Evolutionary conservation across 192 early-diverging fungal genomes (phyloP).

Genomic region (Martensiomyces pterosporus): DNA sequence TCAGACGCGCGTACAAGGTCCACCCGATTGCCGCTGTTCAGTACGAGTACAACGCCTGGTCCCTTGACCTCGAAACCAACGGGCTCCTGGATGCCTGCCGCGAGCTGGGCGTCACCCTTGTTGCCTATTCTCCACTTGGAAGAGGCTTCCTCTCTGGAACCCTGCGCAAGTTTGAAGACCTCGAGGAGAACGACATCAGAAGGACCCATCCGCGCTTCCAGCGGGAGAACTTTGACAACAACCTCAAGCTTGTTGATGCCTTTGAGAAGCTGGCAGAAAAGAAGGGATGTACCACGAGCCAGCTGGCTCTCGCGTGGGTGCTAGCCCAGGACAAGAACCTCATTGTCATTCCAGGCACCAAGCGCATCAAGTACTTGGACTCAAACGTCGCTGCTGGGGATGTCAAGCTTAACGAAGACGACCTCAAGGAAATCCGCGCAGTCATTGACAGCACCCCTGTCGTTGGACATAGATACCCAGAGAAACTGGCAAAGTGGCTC

Average conservation of each 20-base stretch:
- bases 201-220: conserved; percentile 54
- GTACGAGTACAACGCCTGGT: conserved; percentile 53
- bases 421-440: conserved; percentile 21
- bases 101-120: conserved; percentile 65
- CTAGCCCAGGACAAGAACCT: conserved; percentile 48
- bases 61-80: conserved; percentile 60
- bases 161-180: conserved; percentile 52
- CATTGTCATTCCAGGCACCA: conserved; percentile 61
- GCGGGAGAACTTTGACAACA: conserved; percentile 56
- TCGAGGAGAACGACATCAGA: conserved; percentile 54
- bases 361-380: conserved; percentile 43
- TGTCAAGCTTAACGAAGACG: conserved; percentile 27
- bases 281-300: too few species aligned
- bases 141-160: conserved; percentile 66
- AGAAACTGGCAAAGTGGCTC: too few species aligned
- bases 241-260: conserved; percentile 56
- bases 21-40: conserved; percentile 63
- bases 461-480: conserved; percentile 25
- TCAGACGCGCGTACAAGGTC: conserved; percentile 61
- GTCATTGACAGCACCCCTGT: conserved; percentile 27
- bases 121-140: conserved; percentile 72
- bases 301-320: conserved; percentile 66
- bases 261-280: not conserved
- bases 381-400: conserved; percentile 32
- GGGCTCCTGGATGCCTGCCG: conserved; percentile 68